Percentiles rank a stretch among this genome's conserved stretches.
Conservation (phyloP, 2,329 filamentous ascomycete species). For the Fusarium sulawesiense region DNA sequence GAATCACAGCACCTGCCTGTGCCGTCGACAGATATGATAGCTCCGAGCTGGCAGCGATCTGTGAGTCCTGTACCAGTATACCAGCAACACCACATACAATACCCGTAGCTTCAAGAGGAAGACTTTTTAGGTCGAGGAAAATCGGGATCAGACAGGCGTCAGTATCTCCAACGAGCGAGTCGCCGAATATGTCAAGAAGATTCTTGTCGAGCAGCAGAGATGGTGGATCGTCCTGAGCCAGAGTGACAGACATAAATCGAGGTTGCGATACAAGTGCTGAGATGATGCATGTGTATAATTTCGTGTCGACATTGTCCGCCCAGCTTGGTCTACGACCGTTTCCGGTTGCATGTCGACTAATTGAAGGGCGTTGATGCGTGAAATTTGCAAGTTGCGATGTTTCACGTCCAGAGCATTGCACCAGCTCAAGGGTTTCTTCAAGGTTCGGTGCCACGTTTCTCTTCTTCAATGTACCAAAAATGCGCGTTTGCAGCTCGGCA, state of each 20-base stretch:
- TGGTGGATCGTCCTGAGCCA: conserved; percentile 78
- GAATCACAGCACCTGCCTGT: conserved; percentile 87
- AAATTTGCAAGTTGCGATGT: conserved; percentile 55
- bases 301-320: conserved; percentile 71
- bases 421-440: conserved; percentile 74
- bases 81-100: conserved; percentile 96
- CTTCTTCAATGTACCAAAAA: conserved; percentile 84
- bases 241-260: conserved; percentile 78
- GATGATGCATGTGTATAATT: conserved; percentile 71
- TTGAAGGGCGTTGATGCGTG: conserved; percentile 51
- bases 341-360: conserved; percentile 54
- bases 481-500: conserved; percentile 82
- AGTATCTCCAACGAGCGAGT: conserved; percentile 80
- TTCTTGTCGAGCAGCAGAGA: conserved; percentile 78
- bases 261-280: conserved; percentile 71
- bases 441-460: conserved; percentile 80
- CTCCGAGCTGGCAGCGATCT: conserved; percentile 70
- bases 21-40: conserved; percentile 93
- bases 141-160: conserved; percentile 83
- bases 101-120: conserved; percentile 89
- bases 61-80: conserved; percentile 78
- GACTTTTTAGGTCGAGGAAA: conserved; percentile 82
- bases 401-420: conserved; percentile 81
- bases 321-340: conserved; percentile 57
- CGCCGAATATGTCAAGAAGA: conserved; percentile 73